Base-by-base conservation (phyloP, 306 rosid species). In the Corylus americana region DNA sequence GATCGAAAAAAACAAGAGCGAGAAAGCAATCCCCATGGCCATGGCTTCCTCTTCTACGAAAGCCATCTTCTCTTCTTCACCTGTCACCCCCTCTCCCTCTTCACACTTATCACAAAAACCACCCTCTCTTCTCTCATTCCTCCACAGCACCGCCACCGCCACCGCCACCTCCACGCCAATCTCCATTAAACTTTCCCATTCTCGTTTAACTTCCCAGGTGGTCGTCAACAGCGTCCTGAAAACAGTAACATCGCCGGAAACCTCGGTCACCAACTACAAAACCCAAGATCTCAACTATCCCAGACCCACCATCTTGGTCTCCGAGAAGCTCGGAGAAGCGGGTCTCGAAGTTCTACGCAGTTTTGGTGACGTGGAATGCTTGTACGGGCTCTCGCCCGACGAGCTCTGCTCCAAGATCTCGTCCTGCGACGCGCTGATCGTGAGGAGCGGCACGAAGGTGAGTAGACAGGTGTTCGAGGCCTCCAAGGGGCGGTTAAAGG, bases 321-420 rank as follows among this genome's bases (percentile, higher is more conserved):
- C 97, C 84, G 98, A 94, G 86, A 92, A 92, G 51, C 93, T 94
- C 0, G 97, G 98, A 76, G 93, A 90, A 1, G 95, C 95, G 0
- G 97, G 98, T 5, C 83, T 94, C 2, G 27, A 84, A 45, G 89
- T 94, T 20, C 76, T 94, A 14, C 86, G 91, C 0, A 35, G n/a
- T 2, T 83, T 88, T 27, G 98, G 91, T 2, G 54, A 90, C 62
- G 92, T 94, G 67, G 97, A 88, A 17, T 91, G 97, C 70, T 78
- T 86, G 2, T 91, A 91, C 44, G 79, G 86, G 11, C 83, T 92
- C 8, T 82, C 92, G 2, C 84, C 86, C 0, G 91, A 89, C 11
- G 89, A 94, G 7, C 90, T 92, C 0, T 85, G 92, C 87, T 18
- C 79, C 8, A 91, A 91, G 92, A 92, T 92, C 87, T 80, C 97